Evolutionary conservation across 352 stramenopile species (phyloP).

Genomic region (Phytopythium sindhum): DNA sequence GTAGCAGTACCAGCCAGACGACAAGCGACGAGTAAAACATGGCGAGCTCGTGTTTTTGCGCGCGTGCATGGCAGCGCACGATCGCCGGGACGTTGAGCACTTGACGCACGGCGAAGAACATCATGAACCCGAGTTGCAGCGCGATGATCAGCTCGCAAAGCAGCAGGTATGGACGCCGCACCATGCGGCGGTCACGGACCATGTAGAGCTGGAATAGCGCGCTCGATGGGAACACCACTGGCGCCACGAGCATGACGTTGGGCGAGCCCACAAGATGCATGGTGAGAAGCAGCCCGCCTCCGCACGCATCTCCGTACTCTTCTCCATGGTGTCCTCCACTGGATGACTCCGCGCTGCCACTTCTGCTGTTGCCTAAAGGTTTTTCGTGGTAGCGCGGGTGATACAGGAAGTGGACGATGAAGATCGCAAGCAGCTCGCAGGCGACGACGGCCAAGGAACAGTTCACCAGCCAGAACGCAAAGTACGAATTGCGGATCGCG

Average conservation of each 20-base stretch:
- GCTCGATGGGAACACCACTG: conserved; percentile 52
- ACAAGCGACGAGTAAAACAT: conserved; percentile 61
- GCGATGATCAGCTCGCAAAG: conserved; percentile 66
- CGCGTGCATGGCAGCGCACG: conserved; percentile 36
- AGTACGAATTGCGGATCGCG: conserved; percentile 69
- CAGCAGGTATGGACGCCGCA: conserved; percentile 61
- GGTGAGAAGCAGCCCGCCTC: conserved; percentile 23
- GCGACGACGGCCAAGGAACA: conserved; percentile 48
- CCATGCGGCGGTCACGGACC: conserved; percentile 50
- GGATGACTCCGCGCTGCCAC: neutral
- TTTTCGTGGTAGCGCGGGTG: conserved; percentile 12
- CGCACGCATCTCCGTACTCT: conserved; percentile 12
- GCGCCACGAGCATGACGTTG: conserved; percentile 54
- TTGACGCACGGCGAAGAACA: conserved; percentile 49
- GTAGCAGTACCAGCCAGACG: conserved; percentile 53
- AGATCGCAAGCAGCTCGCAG: conserved; percentile 37
- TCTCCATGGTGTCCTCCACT: conserved; percentile 8
- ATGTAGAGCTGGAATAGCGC: conserved; percentile 46
- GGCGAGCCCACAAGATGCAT: conserved; percentile 51
- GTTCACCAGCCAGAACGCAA: conserved; percentile 60
- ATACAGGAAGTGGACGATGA: conserved; percentile 32
- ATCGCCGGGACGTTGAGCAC: conserved; percentile 42
- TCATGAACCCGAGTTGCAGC: conserved; percentile 48
- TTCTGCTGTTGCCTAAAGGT: neutral
- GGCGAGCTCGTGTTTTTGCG: conserved; percentile 28